These are phyloP conservation scores for Aureobasidium sp. DNA, from an alignment of 2,329 filamentous ascomycete species.

Conservation along the genomic window DNA sequence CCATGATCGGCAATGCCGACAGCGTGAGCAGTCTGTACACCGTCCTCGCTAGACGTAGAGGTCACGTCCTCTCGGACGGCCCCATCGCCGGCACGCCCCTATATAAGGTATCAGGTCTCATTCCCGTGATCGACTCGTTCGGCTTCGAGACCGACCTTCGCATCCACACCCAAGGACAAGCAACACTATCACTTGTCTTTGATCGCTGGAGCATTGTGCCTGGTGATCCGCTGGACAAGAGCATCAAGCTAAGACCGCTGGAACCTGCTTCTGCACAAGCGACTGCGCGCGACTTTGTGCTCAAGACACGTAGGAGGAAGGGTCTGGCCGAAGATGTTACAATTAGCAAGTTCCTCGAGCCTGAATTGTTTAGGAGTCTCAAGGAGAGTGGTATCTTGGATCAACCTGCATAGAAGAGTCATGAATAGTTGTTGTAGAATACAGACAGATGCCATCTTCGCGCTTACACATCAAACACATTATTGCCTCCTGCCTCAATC, in stretches of 20 bases:
- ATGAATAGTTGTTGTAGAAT: neutral
- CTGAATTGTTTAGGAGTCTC: conserved; percentile 81
- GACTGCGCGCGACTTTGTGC: conserved; percentile 88
- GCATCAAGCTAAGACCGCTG: conserved; percentile 72
- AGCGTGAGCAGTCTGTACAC: conserved; percentile 87
- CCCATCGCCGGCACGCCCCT: conserved; percentile 91
- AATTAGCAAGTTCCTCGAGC: conserved; percentile 92
- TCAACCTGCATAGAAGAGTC: conserved; percentile 28
- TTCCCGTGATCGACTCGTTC: conserved; percentile 95
- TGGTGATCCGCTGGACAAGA: conserved; percentile 86
- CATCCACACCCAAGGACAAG: conserved; percentile 91
- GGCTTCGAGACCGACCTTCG: conserved; percentile 96
- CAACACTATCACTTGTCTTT: conserved; percentile 85
- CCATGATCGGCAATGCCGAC: conserved; percentile 87
- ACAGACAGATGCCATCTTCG: neutral
- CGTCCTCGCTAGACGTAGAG: conserved; percentile 76
- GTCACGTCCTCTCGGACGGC: conserved; percentile 89
- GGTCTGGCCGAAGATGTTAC: conserved; percentile 92
- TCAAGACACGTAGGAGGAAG: conserved; percentile 91
- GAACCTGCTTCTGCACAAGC: conserved; percentile 84
- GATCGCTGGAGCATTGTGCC: conserved; percentile 95
- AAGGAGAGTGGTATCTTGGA: conserved; percentile 85
- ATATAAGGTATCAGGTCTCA: conserved; percentile 81
- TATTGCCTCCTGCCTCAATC: neutral
- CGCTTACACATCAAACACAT: neutral